Evolutionary conservation across 2,329 filamentous ascomycete species (phyloP).

Genomic region (Colletotrichum agaves): DNA sequence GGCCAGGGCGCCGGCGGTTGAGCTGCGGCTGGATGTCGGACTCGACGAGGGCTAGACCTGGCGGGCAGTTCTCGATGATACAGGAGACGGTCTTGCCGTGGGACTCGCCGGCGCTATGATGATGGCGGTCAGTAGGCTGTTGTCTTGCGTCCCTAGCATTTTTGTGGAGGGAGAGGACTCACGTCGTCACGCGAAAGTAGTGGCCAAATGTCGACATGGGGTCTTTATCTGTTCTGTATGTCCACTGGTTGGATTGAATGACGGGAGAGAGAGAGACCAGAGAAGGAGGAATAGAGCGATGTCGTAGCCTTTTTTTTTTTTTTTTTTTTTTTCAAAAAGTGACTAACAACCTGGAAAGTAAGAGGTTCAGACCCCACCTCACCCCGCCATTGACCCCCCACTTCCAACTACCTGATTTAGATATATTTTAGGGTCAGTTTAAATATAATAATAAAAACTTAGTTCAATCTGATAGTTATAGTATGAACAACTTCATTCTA

Average conservation of each 20-base stretch:
- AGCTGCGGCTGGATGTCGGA: conserved; percentile 93
- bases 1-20: conserved; percentile 88
- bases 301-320: background rate
- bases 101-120: conserved; percentile 64
- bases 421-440: too few species aligned
- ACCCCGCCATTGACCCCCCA: too few species aligned
- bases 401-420: too few species aligned
- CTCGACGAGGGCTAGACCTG: conserved; percentile 86
- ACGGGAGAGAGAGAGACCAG: background rate
- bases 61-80: conserved; percentile 92
- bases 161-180: conserved; percentile 48
- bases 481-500: too few species aligned
- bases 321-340: too few species aligned
- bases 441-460: too few species aligned
- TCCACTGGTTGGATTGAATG: background rate
- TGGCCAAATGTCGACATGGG: conserved; percentile 88
- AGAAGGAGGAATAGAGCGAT: background rate
- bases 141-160: conserved; percentile 3
- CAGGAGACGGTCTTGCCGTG: conserved; percentile 94
- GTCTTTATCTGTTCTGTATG: conserved; percentile 41
- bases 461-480: too few species aligned
- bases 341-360: too few species aligned
- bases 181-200: conserved; percentile 85
- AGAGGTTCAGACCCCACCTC: too few species aligned
- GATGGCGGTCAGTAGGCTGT: conserved; percentile 16